Conservation (phyloP, 805 yeast genomes). For the Komagataella kurtzmanii region DNA sequence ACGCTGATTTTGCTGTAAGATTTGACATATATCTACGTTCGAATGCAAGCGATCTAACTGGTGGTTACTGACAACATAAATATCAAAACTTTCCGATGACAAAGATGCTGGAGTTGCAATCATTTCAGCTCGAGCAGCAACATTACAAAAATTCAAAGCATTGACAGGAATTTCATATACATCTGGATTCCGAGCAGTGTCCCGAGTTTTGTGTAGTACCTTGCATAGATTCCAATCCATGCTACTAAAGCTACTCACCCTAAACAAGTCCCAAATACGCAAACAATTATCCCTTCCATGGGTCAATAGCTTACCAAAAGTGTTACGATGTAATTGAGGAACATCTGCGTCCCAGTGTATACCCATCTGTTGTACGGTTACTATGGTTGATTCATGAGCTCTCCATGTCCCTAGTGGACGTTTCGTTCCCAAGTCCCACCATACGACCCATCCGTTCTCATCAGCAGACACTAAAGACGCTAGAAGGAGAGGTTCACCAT, state of each 20-base stretch:
- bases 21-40: neutral
- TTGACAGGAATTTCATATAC: conserved; percentile 50
- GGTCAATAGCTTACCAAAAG: conserved; percentile 33
- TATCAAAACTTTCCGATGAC: conserved; percentile 51
- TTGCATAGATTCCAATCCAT: conserved; percentile 9
- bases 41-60: neutral
- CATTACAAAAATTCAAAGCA: conserved; percentile 58
- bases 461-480: conserved; percentile 39
- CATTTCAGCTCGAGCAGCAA: conserved; percentile 19
- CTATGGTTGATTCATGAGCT: conserved; percentile 39
- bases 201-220: conserved; percentile 9
- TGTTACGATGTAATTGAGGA: conserved; percentile 9
- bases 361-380: conserved; percentile 35
- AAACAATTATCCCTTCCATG: conserved; percentile 57
- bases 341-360: conserved; percentile 12
- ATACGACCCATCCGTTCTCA: conserved; percentile 43
- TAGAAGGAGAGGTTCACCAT: neutral
- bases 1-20: neutral
- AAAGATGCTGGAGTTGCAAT: conserved; percentile 50
- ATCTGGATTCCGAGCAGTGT: conserved; percentile 11
- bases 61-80: conserved; percentile 23
- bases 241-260: conserved; percentile 8
- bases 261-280: conserved; percentile 29
- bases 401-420: conserved; percentile 46
- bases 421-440: conserved; percentile 50